Percentiles rank a stretch among this genome's conserved stretches.
Conservation (phyloP, 2,329 filamentous ascomycete species). For the Monosporascus sp. region DNA sequence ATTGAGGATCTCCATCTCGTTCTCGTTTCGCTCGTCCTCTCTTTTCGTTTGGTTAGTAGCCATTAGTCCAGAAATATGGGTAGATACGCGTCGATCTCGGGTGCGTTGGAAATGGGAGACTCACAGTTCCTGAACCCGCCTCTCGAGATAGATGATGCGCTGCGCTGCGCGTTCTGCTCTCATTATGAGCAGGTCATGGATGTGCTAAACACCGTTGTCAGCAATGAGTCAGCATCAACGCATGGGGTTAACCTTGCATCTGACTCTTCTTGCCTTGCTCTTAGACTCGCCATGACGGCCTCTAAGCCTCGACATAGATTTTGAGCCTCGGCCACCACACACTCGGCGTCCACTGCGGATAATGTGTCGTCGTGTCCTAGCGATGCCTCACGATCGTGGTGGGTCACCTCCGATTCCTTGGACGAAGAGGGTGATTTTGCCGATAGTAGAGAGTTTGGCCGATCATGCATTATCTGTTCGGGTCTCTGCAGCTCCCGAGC, state of each 20-base stretch:
- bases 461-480: constrained; percentile 9
- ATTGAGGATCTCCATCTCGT: constrained; percentile 55
- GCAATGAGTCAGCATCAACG: constrained; percentile 4
- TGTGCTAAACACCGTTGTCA: constrained; percentile 40
- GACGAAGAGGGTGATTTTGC: constrained; percentile 9
- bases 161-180: constrained; percentile 52
- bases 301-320: constrained; percentile 46
- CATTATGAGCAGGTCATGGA: constrained; percentile 54
- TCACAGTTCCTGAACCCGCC: constrained; percentile 52
- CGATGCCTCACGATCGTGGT: neutral
- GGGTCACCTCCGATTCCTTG: constrained; percentile 3
- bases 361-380: constrained; percentile 5
- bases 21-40: constrained; percentile 49
- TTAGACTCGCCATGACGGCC: constrained; percentile 43
- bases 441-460: constrained; percentile 9
- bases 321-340: constrained; percentile 33
- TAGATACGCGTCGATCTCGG: constrained; percentile 6
- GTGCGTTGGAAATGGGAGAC: constrained; percentile 13
- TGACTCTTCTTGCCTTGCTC: constrained; percentile 53
- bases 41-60: constrained; percentile 25
- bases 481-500: constrained; percentile 30
- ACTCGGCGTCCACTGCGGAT: constrained; percentile 21
- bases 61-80: constrained; percentile 4
- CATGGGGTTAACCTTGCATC: constrained; percentile 36
- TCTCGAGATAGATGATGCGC: constrained; percentile 55